Conservation (phyloP, 1,139 yeast species). For the Candida glucosophila region DNA sequence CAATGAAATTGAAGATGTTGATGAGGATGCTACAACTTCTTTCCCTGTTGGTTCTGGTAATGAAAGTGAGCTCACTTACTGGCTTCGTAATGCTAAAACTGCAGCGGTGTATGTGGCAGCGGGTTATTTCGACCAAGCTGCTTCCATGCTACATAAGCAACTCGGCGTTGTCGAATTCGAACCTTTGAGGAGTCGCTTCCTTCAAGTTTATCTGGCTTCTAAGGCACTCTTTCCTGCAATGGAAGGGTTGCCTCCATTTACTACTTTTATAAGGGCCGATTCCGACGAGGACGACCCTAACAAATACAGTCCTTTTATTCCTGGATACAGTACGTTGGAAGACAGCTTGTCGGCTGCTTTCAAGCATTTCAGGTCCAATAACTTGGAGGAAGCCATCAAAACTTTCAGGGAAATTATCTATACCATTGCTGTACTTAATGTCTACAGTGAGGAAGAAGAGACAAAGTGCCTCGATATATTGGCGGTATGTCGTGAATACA, state of each 20-base stretch:
- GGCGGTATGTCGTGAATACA: conserved; percentile 77
- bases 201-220: conserved; percentile 75
- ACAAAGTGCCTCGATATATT: conserved; percentile 66
- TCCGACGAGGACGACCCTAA: conserved; percentile 50
- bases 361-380: conserved; percentile 74
- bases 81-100: conserved; percentile 86
- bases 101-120: conserved; percentile 95
- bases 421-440: conserved; percentile 64
- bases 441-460: conserved; percentile 66
- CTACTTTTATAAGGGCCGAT: conserved; percentile 59
- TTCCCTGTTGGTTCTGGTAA: conserved; percentile 19
- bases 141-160: conserved; percentile 83
- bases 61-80: conserved; percentile 55
- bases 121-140: conserved; percentile 94
- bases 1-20: conserved; percentile 26
- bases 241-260: conserved; percentile 61
- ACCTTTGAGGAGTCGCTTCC: conserved; percentile 75
- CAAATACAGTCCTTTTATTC: conserved; percentile 55
- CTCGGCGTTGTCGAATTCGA: conserved; percentile 79
- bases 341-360: conserved; percentile 66
- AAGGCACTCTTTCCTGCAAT: conserved; percentile 70
- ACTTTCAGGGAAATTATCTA: conserved; percentile 75
- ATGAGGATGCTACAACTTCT: conserved; percentile 8
- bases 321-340: conserved; percentile 68
- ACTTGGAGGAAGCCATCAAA: conserved; percentile 70